A percentile compares a stretch with the other conserved stretches of the same genome.
These are phyloP conservation scores for Aspergillus pseudoviridinutans DNA, from an alignment of 2,329 filamentous ascomycete genomes.

Conservation along the genomic window DNA sequence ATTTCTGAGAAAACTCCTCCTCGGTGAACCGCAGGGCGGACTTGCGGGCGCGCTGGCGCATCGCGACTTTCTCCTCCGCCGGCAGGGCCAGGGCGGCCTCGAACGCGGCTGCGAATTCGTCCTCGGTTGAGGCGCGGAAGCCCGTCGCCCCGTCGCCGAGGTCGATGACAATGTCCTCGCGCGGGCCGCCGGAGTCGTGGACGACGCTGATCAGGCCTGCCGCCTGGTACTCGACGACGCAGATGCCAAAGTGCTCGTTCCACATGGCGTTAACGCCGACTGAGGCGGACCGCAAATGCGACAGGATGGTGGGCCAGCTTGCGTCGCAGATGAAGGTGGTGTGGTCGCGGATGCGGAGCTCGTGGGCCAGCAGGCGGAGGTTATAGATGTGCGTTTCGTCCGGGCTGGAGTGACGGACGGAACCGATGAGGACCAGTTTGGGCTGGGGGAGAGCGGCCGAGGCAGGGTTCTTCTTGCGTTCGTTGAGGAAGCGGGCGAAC, in stretches of 20 bases:
- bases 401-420: constrained; percentile 67
- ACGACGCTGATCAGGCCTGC: constrained; percentile 91
- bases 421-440: constrained; percentile 80
- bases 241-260: constrained; percentile 99
- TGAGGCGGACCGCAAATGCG: constrained; percentile 70
- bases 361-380: constrained; percentile 77
- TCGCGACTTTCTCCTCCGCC: constrained; percentile 61
- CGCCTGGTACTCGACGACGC: constrained; percentile 96
- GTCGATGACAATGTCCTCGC: constrained; percentile 83
- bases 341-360: constrained; percentile 75
- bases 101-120: constrained; percentile 78
- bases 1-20: constrained; percentile 74
- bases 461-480: constrained; percentile 47
- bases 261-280: constrained; percentile 98
- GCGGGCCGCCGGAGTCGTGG: constrained; percentile 88
- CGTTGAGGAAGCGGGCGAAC: constrained; percentile 71
- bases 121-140: constrained; percentile 75
- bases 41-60: constrained; percentile 69
- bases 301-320: constrained; percentile 79
- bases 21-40: constrained; percentile 86
- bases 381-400: constrained; percentile 69
- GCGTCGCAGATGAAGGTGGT: constrained; percentile 90
- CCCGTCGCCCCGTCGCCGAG: constrained; percentile 76
- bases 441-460: constrained; percentile 44
- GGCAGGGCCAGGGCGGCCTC: constrained; percentile 67